Conservation (phyloP, 225 moss, liverwort and hornwort genomes). For the Sphagnum contortum region DNA sequence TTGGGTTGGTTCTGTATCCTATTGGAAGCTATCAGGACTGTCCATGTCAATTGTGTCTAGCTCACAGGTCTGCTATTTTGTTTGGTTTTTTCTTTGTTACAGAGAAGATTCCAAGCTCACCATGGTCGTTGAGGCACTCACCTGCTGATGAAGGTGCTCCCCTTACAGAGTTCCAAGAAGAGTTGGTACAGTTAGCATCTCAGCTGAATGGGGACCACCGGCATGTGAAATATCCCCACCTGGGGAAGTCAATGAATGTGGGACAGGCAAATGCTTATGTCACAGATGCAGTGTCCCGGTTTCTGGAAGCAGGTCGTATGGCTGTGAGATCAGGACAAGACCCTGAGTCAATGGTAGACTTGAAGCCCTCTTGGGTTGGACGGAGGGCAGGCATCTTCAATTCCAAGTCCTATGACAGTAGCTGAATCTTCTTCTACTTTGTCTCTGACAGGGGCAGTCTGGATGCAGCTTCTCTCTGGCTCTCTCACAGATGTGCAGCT, state of each 20-base stretch:
- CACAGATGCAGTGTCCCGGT: constrained; percentile 52
- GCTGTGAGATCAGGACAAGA: constrained; percentile 60
- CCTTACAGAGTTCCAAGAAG: constrained; percentile 88
- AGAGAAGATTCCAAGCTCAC: constrained; percentile 85
- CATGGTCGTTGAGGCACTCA: constrained; percentile 88
- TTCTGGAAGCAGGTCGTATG: constrained; percentile 58
- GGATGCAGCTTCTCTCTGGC: too few relatives aligned
- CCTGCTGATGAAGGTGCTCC: constrained; percentile 65
- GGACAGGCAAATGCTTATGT: constrained; percentile 68
- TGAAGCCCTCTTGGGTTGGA: constrained; percentile 32
- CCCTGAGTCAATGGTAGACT: constrained; percentile 56
- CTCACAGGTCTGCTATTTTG: constrained; percentile 1
- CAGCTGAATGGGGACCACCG: constrained; percentile 84
- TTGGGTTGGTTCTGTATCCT: too few relatives aligned
- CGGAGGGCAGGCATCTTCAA: constrained; percentile 8
- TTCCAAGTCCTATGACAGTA: constrained; percentile 23
- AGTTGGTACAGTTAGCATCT: constrained; percentile 86
- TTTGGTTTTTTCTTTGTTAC: constrained; percentile 12
- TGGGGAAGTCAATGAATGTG: constrained; percentile 79
- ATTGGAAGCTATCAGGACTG: too few relatives aligned
- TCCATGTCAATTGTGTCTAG: background rate
- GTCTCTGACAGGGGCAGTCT: too few relatives aligned
- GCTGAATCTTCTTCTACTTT: constrained; percentile 8
- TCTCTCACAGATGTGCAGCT: too few relatives aligned
- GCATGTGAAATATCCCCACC: constrained; percentile 55